Evolutionary conservation across 257 asterid species (phyloP).

Genomic region (Nyctanthes arbortristis): DNA sequence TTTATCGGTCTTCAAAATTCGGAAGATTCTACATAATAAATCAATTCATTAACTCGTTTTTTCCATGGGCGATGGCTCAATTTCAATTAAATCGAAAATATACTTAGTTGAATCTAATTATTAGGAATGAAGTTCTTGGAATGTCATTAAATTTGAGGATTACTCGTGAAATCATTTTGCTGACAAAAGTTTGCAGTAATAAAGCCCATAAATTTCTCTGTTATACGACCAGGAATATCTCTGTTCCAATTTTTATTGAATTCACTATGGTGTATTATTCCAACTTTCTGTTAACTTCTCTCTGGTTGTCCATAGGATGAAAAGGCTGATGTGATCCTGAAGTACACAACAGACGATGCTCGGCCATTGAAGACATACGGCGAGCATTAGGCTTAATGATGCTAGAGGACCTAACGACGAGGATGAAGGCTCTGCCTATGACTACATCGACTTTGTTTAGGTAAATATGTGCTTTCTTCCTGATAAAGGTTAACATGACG

Average conservation of each 20-base stretch:
- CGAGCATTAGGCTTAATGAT: slow-evolving; percentile 32
- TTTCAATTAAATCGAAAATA: too few species aligned
- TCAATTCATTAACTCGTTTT: too few species aligned
- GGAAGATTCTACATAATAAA: too few species aligned
- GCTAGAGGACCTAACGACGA: slow-evolving; percentile 32
- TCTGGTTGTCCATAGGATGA: slow-evolving; percentile 23
- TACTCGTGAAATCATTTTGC: too few species aligned
- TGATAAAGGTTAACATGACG: background rate
- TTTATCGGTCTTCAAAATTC: background rate
- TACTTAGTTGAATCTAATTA: too few species aligned
- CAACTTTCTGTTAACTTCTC: background rate
- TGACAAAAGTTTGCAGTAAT: too few species aligned
- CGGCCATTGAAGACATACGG: slow-evolving; percentile 31
- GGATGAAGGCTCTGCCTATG: slow-evolving; percentile 25
- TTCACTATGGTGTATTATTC: background rate
- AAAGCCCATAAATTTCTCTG: too few species aligned
- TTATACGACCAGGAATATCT: background rate
- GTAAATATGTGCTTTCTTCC: too few species aligned
- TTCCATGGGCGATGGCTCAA: too few species aligned
- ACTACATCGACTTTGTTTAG: slow-evolving; percentile 33
- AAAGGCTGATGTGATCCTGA: slow-evolving; percentile 33
- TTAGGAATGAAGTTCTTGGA: too few species aligned
- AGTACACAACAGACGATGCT: slow-evolving; percentile 35
- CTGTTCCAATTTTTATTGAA: background rate
- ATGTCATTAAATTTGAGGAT: too few species aligned